A percentile compares a stretch with the other conserved stretches of the same genome.
Conservation (phyloP, 371 early-diverging fungal genomes). For the Syncephalis plumigaleata region DNA sequence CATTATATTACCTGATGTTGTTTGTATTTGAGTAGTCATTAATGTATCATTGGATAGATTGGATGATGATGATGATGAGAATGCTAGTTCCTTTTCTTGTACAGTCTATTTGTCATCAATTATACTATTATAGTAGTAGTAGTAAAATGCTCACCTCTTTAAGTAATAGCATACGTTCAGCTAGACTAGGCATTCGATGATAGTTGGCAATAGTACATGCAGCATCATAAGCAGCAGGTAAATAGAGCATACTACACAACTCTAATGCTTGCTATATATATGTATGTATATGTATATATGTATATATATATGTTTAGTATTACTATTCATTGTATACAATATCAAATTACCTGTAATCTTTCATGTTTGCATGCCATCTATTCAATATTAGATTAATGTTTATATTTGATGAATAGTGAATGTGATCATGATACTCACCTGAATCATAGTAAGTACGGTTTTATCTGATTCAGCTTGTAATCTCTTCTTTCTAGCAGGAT, state of each 20-base stretch:
- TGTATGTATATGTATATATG: too few species aligned
- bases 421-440: not conserved
- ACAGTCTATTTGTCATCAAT: too few species aligned
- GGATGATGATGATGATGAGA: too few species aligned
- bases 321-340: too few species aligned
- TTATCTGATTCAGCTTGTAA: not conserved
- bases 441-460: not conserved
- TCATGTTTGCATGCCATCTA: not conserved
- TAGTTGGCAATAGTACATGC: not conserved
- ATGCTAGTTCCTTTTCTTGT: too few species aligned
- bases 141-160: not conserved
- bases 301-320: too few species aligned
- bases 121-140: too few species aligned
- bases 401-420: not conserved
- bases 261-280: not conserved
- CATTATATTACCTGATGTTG: too few species aligned
- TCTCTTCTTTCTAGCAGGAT: too few species aligned
- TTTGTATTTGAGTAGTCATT: too few species aligned
- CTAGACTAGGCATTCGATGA: not conserved
- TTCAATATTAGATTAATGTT: not conserved
- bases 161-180: not conserved
- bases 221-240: not conserved
- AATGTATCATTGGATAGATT: too few species aligned
- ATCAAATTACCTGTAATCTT: not conserved
- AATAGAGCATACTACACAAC: not conserved